Conservation (phyloP, 306 rosid species). For the Luffa acutangula region DNA sequence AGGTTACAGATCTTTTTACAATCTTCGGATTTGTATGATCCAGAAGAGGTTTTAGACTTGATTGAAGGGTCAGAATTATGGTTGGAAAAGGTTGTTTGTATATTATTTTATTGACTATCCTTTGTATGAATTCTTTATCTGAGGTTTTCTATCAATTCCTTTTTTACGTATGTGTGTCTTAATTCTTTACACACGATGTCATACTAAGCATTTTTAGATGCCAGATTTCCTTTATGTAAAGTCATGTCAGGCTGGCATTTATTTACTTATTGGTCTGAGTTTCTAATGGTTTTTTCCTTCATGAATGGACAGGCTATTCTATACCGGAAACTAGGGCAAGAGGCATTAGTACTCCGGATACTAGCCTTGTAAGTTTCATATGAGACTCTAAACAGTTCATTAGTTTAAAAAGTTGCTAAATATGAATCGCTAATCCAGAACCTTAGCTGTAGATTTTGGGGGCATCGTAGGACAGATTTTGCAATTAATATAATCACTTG, state of each 20-base stretch:
- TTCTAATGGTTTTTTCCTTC: constrained; percentile 2
- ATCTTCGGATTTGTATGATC: constrained; percentile 88
- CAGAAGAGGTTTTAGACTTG: constrained; percentile 90
- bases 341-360: constrained; percentile 86
- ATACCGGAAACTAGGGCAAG: constrained; percentile 92
- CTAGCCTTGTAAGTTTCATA: constrained; percentile 77
- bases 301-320: constrained; percentile 68
- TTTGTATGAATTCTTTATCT: background rate
- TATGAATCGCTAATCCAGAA: background rate
- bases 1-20: constrained; percentile 80
- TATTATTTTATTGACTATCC: background rate
- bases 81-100: constrained; percentile 67
- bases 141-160: constrained; percentile 8
- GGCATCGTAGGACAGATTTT: background rate
- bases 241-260: background rate
- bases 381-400: background rate
- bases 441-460: background rate
- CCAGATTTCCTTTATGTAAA: background rate
- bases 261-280: background rate
- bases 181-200: constrained; percentile 5
- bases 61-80: constrained; percentile 91
- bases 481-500: background rate
- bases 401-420: background rate
- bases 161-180: background rate
- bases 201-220: background rate